Conservation (phyloP, 805 yeast species). For the Priceomyces carsonii region DNA sequence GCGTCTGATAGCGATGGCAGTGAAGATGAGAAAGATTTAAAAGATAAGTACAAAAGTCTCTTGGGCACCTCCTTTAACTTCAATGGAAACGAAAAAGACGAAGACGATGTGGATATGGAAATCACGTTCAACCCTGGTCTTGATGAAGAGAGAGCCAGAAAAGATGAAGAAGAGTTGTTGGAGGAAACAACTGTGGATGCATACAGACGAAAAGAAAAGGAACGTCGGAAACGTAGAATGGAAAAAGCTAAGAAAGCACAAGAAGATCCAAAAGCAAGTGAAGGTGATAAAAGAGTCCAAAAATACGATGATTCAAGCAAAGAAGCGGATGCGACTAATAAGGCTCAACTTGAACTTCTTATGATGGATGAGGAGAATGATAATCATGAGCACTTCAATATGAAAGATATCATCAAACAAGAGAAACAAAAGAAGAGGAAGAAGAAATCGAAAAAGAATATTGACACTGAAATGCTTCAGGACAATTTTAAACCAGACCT, state of each 20-base stretch:
- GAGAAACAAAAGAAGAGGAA: constrained; percentile 59
- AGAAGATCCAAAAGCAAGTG: constrained; percentile 30
- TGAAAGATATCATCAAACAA: constrained; percentile 74
- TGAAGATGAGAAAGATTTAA: constrained; percentile 30
- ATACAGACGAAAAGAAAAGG: constrained; percentile 86
- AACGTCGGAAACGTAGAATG: constrained; percentile 83
- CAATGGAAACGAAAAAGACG: constrained; percentile 38
- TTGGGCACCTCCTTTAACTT: constrained; percentile 41
- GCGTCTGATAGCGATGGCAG: constrained; percentile 53
- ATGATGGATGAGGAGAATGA: constrained; percentile 57
- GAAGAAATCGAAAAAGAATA: constrained; percentile 48
- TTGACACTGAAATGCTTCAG: constrained; percentile 49
- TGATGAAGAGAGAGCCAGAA: constrained; percentile 40
- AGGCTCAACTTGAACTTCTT: constrained; percentile 74
- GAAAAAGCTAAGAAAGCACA: constrained; percentile 68
- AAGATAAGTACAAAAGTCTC: constrained; percentile 62
- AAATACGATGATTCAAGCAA: constrained; percentile 5
- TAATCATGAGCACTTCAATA: constrained; percentile 64
- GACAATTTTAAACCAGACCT: constrained; percentile 67
- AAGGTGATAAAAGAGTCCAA: constrained; percentile 18
- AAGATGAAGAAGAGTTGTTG: constrained; percentile 38
- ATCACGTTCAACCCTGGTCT: constrained; percentile 93
- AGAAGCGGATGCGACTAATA: constrained; percentile 16
- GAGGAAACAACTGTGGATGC: constrained; percentile 79
- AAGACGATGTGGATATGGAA: constrained; percentile 85